A percentile compares a stretch with the other conserved stretches of the same genome.
Conservation (phyloP, 768 basidiomycete species). For the Pleurotus pulmonarius region DNA sequence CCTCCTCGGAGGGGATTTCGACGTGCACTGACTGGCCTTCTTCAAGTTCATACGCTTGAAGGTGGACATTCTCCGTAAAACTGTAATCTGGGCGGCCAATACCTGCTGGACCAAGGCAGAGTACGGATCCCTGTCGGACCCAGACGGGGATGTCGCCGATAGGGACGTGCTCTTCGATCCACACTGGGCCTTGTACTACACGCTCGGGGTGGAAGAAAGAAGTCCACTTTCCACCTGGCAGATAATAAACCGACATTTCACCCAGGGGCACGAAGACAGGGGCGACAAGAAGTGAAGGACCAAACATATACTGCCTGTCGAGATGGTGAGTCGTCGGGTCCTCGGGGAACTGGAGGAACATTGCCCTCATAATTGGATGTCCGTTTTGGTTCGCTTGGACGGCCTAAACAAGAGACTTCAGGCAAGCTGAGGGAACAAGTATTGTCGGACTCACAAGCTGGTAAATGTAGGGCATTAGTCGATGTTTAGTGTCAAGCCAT, state of each 20-base stretch:
- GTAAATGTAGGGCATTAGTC: conserved; percentile 74
- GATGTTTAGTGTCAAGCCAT: conserved; percentile 60
- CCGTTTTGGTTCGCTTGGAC: conserved; percentile 47
- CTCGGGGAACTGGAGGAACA: conserved; percentile 62
- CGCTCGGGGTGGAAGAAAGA: conserved; percentile 53
- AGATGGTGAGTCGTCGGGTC: conserved; percentile 59
- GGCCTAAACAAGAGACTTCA: conserved; percentile 29
- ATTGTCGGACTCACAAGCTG: conserved; percentile 34
- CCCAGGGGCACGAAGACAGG: conserved; percentile 54
- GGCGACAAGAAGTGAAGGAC: conserved; percentile 56
- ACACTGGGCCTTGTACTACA: conserved; percentile 52
- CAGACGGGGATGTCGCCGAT: conserved; percentile 65
- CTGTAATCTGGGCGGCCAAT: conserved; percentile 60
- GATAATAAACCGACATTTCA: conserved; percentile 56
- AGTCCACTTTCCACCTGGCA: conserved; percentile 60
- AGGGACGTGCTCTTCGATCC: conserved; percentile 62
- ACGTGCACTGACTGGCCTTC: conserved; percentile 34
- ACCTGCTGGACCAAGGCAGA: conserved; percentile 53
- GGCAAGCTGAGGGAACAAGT: no score
- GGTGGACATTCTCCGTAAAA: conserved; percentile 41
- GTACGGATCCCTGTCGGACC: conserved; percentile 54
- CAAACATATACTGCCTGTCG: conserved; percentile 56
- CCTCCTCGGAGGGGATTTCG: conserved; percentile 31
- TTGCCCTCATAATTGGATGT: conserved; percentile 57
- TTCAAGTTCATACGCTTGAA: conserved; percentile 51